Conservation (phyloP, 2,329 filamentous ascomycete species). For the Leptographium wingfieldii region DNA sequence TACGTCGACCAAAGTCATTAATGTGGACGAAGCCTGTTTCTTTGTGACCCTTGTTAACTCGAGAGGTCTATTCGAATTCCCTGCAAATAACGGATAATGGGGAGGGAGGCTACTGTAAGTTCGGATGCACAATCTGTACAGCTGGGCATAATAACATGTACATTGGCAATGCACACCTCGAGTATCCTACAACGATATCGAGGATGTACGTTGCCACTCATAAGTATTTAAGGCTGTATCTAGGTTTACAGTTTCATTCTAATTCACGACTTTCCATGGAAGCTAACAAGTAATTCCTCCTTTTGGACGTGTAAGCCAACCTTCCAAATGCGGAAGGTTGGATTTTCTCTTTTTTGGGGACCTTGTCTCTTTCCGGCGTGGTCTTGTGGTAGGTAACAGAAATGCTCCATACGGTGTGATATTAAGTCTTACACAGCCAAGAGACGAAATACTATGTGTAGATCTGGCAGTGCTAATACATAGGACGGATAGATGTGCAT, state of each 20-base stretch:
- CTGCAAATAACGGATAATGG: too few species aligned
- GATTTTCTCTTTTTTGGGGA: neutral
- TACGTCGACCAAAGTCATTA: neutral
- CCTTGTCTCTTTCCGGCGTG: neutral
- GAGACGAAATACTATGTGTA: neutral
- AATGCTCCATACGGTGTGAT: neutral
- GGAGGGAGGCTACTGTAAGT: too few species aligned
- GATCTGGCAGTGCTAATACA: neutral
- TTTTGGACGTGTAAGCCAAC: constrained; percentile 9
- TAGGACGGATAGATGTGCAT: neutral
- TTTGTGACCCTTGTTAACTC: neutral
- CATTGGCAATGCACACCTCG: neutral
- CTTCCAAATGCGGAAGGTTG: constrained; percentile 7
- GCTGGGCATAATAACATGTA: neutral
- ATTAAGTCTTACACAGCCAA: neutral
- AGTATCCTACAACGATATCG: too few species aligned
- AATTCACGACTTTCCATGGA: neutral
- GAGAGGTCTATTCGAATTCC: too few species aligned
- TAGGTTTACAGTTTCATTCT: too few species aligned
- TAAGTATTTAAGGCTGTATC: too few species aligned
- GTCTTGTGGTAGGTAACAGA: neutral
- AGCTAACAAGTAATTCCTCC: neutral
- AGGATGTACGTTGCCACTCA: too few species aligned
- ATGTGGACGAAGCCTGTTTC: neutral
- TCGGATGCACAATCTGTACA: neutral